A percentile compares a stretch with the other conserved stretches of the same genome.
Conservation (phyloP, 192 early-diverging fungal genomes). For the Radiomyces spectabilis region DNA sequence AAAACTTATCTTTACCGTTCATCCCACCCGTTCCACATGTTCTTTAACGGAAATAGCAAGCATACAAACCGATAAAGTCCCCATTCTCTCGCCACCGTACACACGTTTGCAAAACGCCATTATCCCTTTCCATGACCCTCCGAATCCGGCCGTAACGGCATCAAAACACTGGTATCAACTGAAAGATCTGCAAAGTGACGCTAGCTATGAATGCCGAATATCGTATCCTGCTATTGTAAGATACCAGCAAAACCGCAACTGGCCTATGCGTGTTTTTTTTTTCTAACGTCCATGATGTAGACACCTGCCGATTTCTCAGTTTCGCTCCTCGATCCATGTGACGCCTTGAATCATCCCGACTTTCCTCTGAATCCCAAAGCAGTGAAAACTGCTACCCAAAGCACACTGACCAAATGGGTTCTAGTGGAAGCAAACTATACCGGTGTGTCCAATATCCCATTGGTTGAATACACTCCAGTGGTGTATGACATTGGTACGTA, state of each 20-base stretch:
- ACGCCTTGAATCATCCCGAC: not conserved
- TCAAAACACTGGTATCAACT: constrained; percentile 2
- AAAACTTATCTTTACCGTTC: constrained; percentile 11
- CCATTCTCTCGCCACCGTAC: not conserved
- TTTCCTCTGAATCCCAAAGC: no score
- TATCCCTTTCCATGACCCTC: no score
- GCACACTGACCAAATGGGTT: not conserved
- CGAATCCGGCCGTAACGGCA: not conserved
- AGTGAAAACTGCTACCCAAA: not conserved
- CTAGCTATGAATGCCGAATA: constrained; percentile 6
- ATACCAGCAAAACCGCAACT: not conserved
- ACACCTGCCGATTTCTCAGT: constrained; percentile 8
- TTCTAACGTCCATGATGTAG: not conserved
- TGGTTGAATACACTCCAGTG: constrained; percentile 1
- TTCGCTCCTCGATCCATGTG: not conserved
- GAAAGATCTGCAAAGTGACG: not conserved
- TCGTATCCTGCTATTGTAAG: constrained; percentile 15
- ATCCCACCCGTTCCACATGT: no score
- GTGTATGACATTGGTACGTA: constrained; percentile 3
- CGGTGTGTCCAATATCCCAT: not conserved
- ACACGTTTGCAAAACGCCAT: no score
- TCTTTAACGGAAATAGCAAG: no score
- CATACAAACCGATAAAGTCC: not conserved
- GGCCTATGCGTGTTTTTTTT: not conserved
- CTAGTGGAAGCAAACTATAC: constrained; percentile 4